phyloP scores from a whole-genome alignment of 768 basidiomycete genomes.

The Wakefieldia striispora region DNA sequence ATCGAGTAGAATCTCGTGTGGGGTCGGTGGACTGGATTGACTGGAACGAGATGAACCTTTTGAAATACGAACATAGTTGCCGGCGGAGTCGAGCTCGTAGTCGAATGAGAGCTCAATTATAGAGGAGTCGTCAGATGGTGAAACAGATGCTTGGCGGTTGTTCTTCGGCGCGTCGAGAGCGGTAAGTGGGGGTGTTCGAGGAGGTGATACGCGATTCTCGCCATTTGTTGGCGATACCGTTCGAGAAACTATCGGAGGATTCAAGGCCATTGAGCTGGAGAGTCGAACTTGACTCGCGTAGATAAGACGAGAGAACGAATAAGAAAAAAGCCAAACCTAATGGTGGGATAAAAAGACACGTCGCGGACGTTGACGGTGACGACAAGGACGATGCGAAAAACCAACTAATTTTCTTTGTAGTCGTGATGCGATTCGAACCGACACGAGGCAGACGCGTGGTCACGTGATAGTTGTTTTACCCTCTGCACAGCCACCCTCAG shows the following conservation, averaged over 20 bases:
- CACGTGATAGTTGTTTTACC: conserved; percentile 29
- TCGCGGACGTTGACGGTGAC: conserved; percentile 18
- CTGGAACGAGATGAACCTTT: conserved; percentile 40
- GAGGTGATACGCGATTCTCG: conserved; percentile 31
- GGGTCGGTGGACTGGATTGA: conserved; percentile 42
- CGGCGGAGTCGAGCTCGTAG: conserved; percentile 44
- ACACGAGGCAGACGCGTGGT: conserved; percentile 36
- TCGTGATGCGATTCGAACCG: conserved; percentile 24
- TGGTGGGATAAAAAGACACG: conserved; percentile 16
- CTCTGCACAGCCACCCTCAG: not conserved
- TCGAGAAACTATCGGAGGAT: conserved; percentile 15
- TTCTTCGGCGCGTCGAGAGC: conserved; percentile 33
- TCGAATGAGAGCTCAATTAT: conserved; percentile 48
- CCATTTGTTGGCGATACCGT: conserved; percentile 31
- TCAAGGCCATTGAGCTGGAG: conserved; percentile 16
- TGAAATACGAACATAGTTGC: conserved; percentile 46
- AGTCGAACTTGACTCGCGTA: conserved; percentile 12
- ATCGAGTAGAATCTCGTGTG: conserved; percentile 33
- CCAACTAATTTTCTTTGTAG: conserved; percentile 28
- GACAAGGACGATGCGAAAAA: conserved; percentile 9
- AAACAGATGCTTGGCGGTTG: conserved; percentile 30
- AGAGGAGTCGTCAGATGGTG: conserved; percentile 46
- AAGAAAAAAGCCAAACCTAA: not conserved
- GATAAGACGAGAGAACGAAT: not conserved
- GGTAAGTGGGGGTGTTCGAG: conserved; percentile 27